Base-by-base conservation (phyloP, 2,329 filamentous ascomycete genomes). In the Dothistroma pini region DNA sequence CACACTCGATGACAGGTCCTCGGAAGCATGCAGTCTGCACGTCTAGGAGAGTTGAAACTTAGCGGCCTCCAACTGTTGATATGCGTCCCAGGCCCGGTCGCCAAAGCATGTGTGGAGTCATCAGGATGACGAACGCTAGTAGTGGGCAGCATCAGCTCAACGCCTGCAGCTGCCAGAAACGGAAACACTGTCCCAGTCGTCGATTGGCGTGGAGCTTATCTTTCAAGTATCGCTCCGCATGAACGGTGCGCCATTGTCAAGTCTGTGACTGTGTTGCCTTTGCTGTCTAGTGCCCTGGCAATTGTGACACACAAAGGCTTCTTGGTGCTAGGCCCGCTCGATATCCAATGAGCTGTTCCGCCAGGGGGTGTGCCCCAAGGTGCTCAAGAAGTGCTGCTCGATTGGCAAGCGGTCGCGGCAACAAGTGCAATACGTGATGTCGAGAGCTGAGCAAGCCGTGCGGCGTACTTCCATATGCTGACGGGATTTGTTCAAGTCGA, bases 401-500 rank as follows among this genome's bases (percentile, higher is more conserved):
- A 53, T 21, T 11, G 51, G 35, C 10, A 11, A 53, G 29, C 11
- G 22, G 22, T 22, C 6, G 51, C 19, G 57, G 35, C 19, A 49
- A 34, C 29, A 38, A 34, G 16, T 54, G 57, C 11, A 25, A 22
- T 21, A 21, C 16, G 16, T 32, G 1, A 19, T 54, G 32, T 8
- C 22, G 64, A 57, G 32, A 70, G 31, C 25, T 66, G 63, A 12
- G 61, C 55, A n/a, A 60, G 19, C 21, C 16, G 51, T 47, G n/a
- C 58, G 57, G 10, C 47, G 38, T n/a, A 57, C 31, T 7, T 49
- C 58, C 64, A 50, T 76, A 76, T 0, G 68, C 68, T 32, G 63
- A 57, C 41, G 76, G 65, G 48, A 76, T 68, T 1, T 66, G 62
- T 41, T 75, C 69, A 1, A 72, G 63, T 59, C 63, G 68, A 61